These are phyloP conservation scores for Wallacemonas sp. DNA, from an alignment of 208 protist genomes.

Conservation along the genomic window DNA sequence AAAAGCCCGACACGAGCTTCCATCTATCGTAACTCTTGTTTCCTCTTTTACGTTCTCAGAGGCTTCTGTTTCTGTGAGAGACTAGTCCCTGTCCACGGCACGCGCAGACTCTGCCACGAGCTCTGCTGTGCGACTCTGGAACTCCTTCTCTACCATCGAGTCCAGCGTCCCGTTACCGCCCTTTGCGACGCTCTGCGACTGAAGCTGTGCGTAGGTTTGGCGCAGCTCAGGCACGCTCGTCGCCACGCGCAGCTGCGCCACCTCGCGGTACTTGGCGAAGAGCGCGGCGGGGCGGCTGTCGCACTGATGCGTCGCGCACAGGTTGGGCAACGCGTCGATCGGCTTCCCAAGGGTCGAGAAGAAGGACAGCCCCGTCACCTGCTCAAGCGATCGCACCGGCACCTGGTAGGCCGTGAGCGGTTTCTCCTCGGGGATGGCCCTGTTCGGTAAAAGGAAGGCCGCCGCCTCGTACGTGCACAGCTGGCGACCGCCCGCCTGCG, in stretches of 20 bases:
- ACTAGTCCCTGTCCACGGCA: conserved; percentile 10
- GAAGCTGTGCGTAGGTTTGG: conserved; percentile 31
- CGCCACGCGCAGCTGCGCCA: conserved; percentile 61
- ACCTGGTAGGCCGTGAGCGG: conserved; percentile 78
- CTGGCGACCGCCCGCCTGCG: conserved; percentile 13
- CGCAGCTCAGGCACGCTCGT: conserved; percentile 52
- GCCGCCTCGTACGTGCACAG: conserved; percentile 42
- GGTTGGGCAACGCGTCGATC: conserved; percentile 27
- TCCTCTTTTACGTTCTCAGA: no score
- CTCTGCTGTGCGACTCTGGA: conserved; percentile 39
- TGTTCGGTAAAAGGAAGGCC: conserved; percentile 83
- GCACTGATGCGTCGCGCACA: conserved; percentile 57
- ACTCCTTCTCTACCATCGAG: conserved; percentile 35
- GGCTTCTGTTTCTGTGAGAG: conserved; percentile 1
- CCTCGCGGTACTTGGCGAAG: conserved; percentile 49
- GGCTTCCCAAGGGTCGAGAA: conserved; percentile 38
- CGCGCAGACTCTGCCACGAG: conserved; percentile 30
- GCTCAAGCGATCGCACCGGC: conserved; percentile 41
- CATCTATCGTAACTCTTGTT: conserved; percentile 8
- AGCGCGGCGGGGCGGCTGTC: conserved; percentile 32
- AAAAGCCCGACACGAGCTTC: no score
- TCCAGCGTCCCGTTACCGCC: conserved; percentile 18
- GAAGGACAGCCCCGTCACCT: conserved; percentile 70
- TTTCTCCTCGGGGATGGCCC: conserved; percentile 52
- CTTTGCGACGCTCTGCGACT: conserved; percentile 15